Percentiles rank a stretch among this genome's conserved stretches.
These are phyloP conservation scores for Triangularia setosa DNA, from an alignment of 2,329 filamentous ascomycete genomes.

Conservation along the genomic window DNA sequence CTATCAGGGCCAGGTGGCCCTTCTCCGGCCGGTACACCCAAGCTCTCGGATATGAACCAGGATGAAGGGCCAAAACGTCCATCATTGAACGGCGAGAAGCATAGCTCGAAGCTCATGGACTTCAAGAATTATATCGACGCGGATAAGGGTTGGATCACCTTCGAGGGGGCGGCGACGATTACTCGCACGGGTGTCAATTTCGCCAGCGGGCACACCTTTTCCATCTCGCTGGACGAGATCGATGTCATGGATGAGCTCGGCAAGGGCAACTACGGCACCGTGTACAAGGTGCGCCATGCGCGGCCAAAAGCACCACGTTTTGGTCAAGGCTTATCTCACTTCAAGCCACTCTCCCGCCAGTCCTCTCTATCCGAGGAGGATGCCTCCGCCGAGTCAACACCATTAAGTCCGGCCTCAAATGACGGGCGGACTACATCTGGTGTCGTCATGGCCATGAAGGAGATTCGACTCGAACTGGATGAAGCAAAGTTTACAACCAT, in stretches of 20 bases:
- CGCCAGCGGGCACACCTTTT: slow-evolving; percentile 81
- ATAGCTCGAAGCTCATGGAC: slow-evolving; percentile 52
- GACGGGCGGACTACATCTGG: slow-evolving; percentile 54
- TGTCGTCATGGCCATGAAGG: slow-evolving; percentile 97
- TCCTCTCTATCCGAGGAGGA: slow-evolving; percentile 35
- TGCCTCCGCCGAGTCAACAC: slow-evolving; percentile 28
- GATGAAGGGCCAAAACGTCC: slow-evolving; percentile 24
- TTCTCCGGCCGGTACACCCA: slow-evolving; percentile 37
- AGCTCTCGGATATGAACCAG: slow-evolving; percentile 40
- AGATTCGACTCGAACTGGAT: slow-evolving; percentile 91
- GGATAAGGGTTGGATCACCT: slow-evolving; percentile 85
- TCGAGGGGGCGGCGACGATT: slow-evolving; percentile 87
- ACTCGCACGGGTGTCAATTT: slow-evolving; percentile 90
- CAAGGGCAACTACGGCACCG: slow-evolving; percentile 97
- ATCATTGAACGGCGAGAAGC: slow-evolving; percentile 34
- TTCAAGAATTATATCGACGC: slow-evolving; percentile 82
- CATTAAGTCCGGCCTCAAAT: slow-evolving; percentile 26
- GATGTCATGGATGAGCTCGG: slow-evolving; percentile 90
- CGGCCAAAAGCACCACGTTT: slow-evolving; percentile 58
- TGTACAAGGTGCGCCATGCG: slow-evolving; percentile 91
- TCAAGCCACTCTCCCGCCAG: slow-evolving; percentile 40
- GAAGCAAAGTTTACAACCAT: slow-evolving; percentile 97
- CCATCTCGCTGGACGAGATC: slow-evolving; percentile 92
- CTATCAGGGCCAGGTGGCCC: slow-evolving; percentile 36
- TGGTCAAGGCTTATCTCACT: slow-evolving; percentile 52